phyloP scores from a whole-genome alignment of 257 asterid species.

The Nicotiana tabacum region DNA sequence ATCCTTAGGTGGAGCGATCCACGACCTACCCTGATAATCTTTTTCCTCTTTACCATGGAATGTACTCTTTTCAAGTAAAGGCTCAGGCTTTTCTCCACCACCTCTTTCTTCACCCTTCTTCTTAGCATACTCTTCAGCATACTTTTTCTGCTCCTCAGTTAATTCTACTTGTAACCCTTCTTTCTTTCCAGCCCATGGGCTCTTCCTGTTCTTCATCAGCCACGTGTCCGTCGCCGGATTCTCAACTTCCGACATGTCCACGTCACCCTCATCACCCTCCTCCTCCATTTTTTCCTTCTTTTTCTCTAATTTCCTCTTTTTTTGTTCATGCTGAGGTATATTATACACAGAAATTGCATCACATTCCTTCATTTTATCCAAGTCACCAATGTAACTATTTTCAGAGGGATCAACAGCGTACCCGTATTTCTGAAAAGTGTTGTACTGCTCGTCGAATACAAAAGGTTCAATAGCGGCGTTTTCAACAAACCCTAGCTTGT shows the following conservation, averaged over 20 bases:
- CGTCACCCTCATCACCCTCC: slow-evolving; percentile 34
- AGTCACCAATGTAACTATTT: slow-evolving; percentile 69
- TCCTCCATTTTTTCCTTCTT: slow-evolving; percentile 71
- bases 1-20: slow-evolving; percentile 96
- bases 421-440: slow-evolving; percentile 82
- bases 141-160: slow-evolving; percentile 96
- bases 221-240: slow-evolving; percentile 82
- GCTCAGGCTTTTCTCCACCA: slow-evolving; percentile 60
- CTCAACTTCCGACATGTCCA: slow-evolving; percentile 47
- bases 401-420: slow-evolving; percentile 93
- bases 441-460: slow-evolving; percentile 93
- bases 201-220: slow-evolving; percentile 87
- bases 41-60: slow-evolving; percentile 94
- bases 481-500: slow-evolving; percentile 91
- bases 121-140: slow-evolving; percentile 95
- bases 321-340: slow-evolving; percentile 77
- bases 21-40: slow-evolving; percentile 98
- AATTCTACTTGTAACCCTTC: slow-evolving; percentile 70
- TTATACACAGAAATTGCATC: slow-evolving; percentile 79
- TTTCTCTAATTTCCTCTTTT: slow-evolving; percentile 70
- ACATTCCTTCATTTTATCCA: slow-evolving; percentile 46
- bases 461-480: slow-evolving; percentile 71
- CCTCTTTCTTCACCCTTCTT: slow-evolving; percentile 84
- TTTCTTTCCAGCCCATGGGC: slow-evolving; percentile 95
- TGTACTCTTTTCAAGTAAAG: slow-evolving; percentile 60